These are phyloP conservation scores for Solanum pinnatisectum DNA, from an alignment of 257 asterid species.

Conservation along the genomic window DNA sequence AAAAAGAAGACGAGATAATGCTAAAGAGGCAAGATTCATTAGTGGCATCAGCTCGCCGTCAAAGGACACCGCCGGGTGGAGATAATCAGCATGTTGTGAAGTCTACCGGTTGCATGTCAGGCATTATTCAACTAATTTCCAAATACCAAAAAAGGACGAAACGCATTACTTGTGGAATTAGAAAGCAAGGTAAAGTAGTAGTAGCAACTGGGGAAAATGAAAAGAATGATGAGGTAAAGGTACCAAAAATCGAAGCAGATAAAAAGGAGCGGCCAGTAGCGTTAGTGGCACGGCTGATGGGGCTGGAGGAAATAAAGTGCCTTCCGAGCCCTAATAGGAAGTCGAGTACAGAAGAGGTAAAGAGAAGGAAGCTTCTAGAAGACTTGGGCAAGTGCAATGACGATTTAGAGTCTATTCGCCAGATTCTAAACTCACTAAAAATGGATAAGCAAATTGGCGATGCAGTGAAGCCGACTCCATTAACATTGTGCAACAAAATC, in stretches of 20 bases:
- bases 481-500: neutral
- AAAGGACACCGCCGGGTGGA: slow-evolving; percentile 3
- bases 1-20: slow-evolving; percentile 8
- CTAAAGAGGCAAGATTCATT: slow-evolving; percentile 70
- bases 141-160: slow-evolving; percentile 46
- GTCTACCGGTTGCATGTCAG: slow-evolving; percentile 78
- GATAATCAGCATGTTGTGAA: slow-evolving; percentile 47
- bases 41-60: slow-evolving; percentile 54
- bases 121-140: slow-evolving; percentile 61
- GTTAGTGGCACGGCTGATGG: slow-evolving; percentile 69
- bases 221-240: neutral
- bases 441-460: neutral
- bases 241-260: slow-evolving; percentile 27
- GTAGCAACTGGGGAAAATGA: neutral
- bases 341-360: slow-evolving; percentile 14
- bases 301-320: slow-evolving; percentile 33
- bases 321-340: neutral
- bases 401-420: slow-evolving; percentile 67
- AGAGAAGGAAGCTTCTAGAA: slow-evolving; percentile 44
- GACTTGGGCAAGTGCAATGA: slow-evolving; percentile 79
- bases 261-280: slow-evolving; percentile 22
- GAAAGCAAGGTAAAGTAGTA: slow-evolving; percentile 30
- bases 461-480: neutral
- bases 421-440: slow-evolving; percentile 44
- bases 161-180: slow-evolving; percentile 57